Conservation (phyloP, 139 green algal genomes). For the Zygnema cylindricum region DNA sequence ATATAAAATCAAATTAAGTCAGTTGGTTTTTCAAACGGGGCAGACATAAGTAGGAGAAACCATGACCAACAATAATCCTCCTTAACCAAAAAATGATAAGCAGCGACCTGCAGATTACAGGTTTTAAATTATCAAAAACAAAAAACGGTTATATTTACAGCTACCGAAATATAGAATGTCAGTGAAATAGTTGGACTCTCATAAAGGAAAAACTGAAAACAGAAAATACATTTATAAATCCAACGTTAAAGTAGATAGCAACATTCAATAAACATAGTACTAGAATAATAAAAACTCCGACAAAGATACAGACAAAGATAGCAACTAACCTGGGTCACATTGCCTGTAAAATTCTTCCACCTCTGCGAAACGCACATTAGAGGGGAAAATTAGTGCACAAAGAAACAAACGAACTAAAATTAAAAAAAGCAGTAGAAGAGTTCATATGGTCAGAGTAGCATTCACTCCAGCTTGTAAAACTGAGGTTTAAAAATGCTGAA, state of each 20-base stretch:
- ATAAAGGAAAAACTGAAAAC: no score
- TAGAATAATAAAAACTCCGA: no score
- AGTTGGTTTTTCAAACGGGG: neutral
- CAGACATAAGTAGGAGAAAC: neutral
- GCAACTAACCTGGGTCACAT: constrained; percentile 57
- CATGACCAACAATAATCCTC: neutral
- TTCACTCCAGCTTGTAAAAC: neutral
- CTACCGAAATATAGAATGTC: neutral
- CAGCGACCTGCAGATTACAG: neutral
- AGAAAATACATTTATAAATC: no score
- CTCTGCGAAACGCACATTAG: constrained; percentile 43
- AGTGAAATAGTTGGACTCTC: no score
- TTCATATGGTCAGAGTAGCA: neutral
- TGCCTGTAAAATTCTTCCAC: constrained; percentile 56
- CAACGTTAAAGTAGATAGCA: no score
- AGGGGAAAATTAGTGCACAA: constrained; percentile 10
- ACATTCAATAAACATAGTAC: no score
- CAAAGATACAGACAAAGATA: no score
- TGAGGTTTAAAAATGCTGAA: neutral
- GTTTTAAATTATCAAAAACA: neutral
- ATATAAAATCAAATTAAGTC: neutral
- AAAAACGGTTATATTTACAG: neutral
- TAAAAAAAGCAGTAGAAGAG: neutral
- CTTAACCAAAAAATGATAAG: neutral
- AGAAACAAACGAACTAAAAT: neutral